phyloP scores from a whole-genome alignment of 2,329 filamentous ascomycete species.

The Pseudopithomyces maydicus region DNA sequence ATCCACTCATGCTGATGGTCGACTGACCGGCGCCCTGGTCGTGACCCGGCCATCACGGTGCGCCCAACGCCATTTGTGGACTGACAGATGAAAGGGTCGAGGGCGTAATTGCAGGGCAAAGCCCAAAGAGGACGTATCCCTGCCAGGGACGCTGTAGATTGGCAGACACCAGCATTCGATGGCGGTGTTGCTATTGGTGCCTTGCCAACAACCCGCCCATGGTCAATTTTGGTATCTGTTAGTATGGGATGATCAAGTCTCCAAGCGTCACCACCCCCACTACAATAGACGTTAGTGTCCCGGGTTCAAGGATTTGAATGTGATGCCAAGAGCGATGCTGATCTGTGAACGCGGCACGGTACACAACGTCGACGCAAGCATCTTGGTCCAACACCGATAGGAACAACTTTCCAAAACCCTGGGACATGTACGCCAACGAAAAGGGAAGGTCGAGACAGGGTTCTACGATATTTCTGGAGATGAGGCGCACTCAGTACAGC shows the following conservation, averaged over 20 bases:
- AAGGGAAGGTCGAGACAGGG: background rate
- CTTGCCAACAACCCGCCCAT: background rate
- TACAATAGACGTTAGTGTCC: conserved; percentile 7
- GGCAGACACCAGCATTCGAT: background rate
- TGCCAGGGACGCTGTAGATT: background rate
- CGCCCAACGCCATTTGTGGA: background rate
- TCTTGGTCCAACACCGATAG: background rate
- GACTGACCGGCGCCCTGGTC: background rate
- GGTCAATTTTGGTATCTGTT: background rate
- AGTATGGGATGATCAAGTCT: background rate
- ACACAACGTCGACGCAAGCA: conserved; percentile 15
- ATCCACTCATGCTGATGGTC: background rate
- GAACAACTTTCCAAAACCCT: background rate
- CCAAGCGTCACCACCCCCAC: conserved; percentile 4
- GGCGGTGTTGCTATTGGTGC: background rate
- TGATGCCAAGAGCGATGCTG: conserved; percentile 11
- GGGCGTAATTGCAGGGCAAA: background rate
- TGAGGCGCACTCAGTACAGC: background rate
- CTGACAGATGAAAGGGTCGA: background rate
- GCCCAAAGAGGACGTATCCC: background rate
- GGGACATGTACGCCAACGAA: background rate
- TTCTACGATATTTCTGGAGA: background rate
- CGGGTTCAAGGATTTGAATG: conserved; percentile 10
- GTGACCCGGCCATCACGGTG: background rate
- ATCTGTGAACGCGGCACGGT: conserved; percentile 16